phyloP scores from a whole-genome alignment of 2,329 filamentous ascomycete species.

The Daldinia sp. region DNA sequence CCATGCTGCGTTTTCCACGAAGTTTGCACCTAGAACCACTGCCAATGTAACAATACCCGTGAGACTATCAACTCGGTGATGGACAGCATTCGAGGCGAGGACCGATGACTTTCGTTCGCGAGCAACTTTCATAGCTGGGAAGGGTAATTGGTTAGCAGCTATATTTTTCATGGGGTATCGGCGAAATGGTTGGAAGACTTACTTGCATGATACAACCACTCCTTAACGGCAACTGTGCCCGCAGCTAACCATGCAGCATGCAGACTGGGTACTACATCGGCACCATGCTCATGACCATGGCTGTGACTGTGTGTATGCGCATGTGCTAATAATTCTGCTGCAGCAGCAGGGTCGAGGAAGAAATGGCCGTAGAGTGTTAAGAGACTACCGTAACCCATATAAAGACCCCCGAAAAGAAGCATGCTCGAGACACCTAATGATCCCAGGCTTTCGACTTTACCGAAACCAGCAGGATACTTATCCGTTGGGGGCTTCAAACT shows the following conservation, averaged over 20 bases:
- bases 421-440: conserved; percentile 93
- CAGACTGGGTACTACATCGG: conserved; percentile 78
- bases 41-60: conserved; percentile 93
- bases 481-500: conserved; percentile 86
- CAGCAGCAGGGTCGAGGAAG: conserved; percentile 72
- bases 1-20: conserved; percentile 88
- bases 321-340: conserved; percentile 65
- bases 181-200: conserved; percentile 59
- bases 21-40: conserved; percentile 89
- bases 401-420: conserved; percentile 86
- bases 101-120: conserved; percentile 95
- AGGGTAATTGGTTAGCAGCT: conserved; percentile 46
- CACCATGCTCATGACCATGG: conserved; percentile 72
- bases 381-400: conserved; percentile 87
- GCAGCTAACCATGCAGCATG: conserved; percentile 95
- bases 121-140: conserved; percentile 90
- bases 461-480: conserved; percentile 89
- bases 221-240: conserved; percentile 91
- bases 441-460: conserved; percentile 97
- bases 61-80: conserved; percentile 95
- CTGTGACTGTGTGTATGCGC: conserved; percentile 72
- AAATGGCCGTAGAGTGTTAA: conserved; percentile 78
- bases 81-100: conserved; percentile 93
- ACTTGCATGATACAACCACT: conserved; percentile 98
- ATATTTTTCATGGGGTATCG: background rate